phyloP scores from a whole-genome alignment of 2,329 filamentous ascomycete species.

The Colletotrichum viniferum region DNA sequence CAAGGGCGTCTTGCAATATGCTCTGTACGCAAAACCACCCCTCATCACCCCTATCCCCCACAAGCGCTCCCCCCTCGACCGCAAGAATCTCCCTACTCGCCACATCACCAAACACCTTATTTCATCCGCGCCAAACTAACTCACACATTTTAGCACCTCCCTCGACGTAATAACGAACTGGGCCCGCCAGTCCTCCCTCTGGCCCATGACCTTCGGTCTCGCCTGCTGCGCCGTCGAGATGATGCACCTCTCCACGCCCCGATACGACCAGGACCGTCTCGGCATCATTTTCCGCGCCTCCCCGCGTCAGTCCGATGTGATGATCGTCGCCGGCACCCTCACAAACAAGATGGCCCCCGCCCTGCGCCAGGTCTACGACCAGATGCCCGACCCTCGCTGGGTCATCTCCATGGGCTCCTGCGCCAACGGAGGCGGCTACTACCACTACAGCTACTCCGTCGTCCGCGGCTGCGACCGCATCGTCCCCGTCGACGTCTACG shows the following conservation, averaged over 20 bases:
- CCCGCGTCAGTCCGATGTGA: slow-evolving; percentile 86
- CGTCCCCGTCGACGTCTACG: slow-evolving; percentile 80
- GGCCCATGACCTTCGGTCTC: slow-evolving; percentile 88
- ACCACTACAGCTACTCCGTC: slow-evolving; percentile 81
- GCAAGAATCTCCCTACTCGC: not conserved
- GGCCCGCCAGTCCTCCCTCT: slow-evolving; percentile 82
- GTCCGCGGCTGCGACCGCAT: slow-evolving; percentile 77
- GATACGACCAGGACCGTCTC: slow-evolving; percentile 87
- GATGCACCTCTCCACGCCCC: slow-evolving; percentile 89
- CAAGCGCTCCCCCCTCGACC: not conserved
- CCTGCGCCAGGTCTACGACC: slow-evolving; percentile 88
- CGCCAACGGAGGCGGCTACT: slow-evolving; percentile 85
- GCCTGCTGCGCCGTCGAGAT: slow-evolving; percentile 91
- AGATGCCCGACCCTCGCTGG: slow-evolving; percentile 93
- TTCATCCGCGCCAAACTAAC: not conserved
- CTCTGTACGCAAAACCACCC: slow-evolving; percentile 66
- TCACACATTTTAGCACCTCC: slow-evolving; percentile 62
- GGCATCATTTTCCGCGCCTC: slow-evolving; percentile 92
- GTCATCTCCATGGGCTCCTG: slow-evolving; percentile 84
- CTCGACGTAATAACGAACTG: slow-evolving; percentile 83
- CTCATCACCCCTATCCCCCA: not conserved
- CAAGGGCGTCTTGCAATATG: slow-evolving; percentile 84
- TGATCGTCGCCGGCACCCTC: slow-evolving; percentile 92
- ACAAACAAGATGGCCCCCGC: slow-evolving; percentile 98
- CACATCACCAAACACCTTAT: not conserved